phyloP scores from a whole-genome alignment of 2,329 filamentous ascomycete species.

The Cytospora mali region DNA sequence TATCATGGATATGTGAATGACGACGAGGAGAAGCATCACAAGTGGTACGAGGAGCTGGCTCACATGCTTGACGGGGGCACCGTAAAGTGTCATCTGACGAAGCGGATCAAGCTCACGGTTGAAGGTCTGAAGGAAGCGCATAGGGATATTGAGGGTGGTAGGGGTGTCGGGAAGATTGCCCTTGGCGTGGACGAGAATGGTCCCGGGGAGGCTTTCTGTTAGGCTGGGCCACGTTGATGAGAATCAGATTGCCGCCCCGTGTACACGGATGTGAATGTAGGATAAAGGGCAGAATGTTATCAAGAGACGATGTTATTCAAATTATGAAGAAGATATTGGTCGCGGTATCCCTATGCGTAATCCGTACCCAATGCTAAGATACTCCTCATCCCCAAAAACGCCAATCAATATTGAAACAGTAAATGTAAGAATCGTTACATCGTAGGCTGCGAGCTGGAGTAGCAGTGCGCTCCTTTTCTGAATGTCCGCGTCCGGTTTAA shows the following conservation, averaged over 20 bases:
- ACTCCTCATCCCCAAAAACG: neutral
- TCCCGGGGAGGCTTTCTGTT: conserved; percentile 26
- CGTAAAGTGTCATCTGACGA: conserved; percentile 43
- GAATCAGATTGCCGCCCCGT: neutral
- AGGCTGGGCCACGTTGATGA: neutral
- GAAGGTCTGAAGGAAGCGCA: conserved; percentile 45
- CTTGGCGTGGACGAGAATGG: conserved; percentile 37
- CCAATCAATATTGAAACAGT: neutral
- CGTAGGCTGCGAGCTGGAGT: no score
- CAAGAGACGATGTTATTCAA: neutral
- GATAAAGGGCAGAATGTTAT: neutral
- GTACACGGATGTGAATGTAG: neutral
- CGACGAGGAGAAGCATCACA: conserved; percentile 43
- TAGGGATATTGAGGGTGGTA: conserved; percentile 41
- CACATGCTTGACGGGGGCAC: conserved; percentile 39
- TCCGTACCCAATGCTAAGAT: neutral
- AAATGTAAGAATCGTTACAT: neutral
- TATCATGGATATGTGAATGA: conserved; percentile 40
- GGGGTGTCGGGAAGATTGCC: conserved; percentile 42
- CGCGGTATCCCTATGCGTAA: neutral
- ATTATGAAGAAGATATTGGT: neutral
- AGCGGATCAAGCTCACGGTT: conserved; percentile 39
- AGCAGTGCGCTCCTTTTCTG: neutral
- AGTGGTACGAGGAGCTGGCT: conserved; percentile 41
- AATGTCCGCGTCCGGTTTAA: neutral